phyloP scores from a whole-genome alignment of 208 protist genomes.

The Crithidia expoeki region DNA sequence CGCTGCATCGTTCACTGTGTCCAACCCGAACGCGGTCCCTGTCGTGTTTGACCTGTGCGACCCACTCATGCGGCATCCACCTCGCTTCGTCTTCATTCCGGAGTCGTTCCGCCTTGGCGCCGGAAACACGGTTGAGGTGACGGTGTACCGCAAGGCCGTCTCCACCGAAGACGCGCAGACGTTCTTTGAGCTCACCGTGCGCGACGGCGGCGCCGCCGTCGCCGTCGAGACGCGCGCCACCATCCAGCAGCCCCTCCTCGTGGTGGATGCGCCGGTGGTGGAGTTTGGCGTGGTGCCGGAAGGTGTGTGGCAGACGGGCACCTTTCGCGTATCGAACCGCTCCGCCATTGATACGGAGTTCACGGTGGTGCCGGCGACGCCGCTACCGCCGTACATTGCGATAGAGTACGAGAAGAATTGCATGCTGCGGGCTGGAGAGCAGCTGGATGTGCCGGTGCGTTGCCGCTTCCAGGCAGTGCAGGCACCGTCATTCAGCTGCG shows the following conservation, averaged over 20 bases:
- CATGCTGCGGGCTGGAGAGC: constrained; percentile 60
- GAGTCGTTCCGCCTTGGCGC: constrained; percentile 69
- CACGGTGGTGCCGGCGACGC: constrained; percentile 46
- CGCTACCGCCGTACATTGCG: constrained; percentile 58
- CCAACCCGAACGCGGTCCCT: constrained; percentile 85
- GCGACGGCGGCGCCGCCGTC: constrained; percentile 67
- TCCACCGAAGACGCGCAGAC: constrained; percentile 79
- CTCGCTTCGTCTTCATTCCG: constrained; percentile 86
- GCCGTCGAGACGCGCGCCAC: constrained; percentile 86
- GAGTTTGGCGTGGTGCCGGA: constrained; percentile 78
- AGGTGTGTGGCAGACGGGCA: constrained; percentile 62
- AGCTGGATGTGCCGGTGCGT: constrained; percentile 61
- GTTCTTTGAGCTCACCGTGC: constrained; percentile 89
- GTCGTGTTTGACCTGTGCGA: constrained; percentile 79
- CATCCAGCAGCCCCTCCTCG: constrained; percentile 72
- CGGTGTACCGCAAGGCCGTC: constrained; percentile 86
- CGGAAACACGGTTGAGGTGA: constrained; percentile 84
- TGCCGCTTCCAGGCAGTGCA: constrained; percentile 46
- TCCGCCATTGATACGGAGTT: constrained; percentile 84
- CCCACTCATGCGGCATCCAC: constrained; percentile 75
- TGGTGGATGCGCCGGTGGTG: constrained; percentile 66
- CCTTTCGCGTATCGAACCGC: constrained; percentile 73
- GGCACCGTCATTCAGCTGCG: background rate
- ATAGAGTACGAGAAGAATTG: constrained; percentile 46
- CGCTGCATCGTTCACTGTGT: constrained; percentile 84